A percentile compares a stretch with the other conserved stretches of the same genome.
phyloP scores from a whole-genome alignment of 441 rosid genomes.

The Arabidopsis hybrid region DNA sequence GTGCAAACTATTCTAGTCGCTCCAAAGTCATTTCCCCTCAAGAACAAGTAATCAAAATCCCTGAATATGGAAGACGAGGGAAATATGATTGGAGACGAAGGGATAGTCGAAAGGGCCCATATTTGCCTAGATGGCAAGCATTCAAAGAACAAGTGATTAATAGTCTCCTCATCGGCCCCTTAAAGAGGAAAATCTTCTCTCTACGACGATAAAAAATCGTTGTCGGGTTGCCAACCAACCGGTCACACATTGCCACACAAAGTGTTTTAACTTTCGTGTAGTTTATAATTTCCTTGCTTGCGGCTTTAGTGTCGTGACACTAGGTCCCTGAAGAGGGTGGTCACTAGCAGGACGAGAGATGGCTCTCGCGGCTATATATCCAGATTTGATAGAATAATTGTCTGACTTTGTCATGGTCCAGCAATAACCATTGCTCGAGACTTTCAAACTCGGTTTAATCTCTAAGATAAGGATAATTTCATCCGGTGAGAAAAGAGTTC shows the following conservation, averaged over 20 bases:
- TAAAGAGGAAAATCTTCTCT: rapidly evolving
- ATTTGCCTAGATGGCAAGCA: no score
- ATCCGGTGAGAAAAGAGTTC: not conserved
- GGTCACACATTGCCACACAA: not conserved
- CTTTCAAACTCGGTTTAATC: not conserved
- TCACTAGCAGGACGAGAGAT: not conserved
- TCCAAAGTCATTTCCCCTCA: no score
- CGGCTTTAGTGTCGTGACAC: not conserved
- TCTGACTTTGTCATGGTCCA: no score
- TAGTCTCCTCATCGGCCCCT: no score
- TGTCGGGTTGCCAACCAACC: not conserved
- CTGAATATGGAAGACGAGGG: no score
- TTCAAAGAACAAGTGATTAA: no score
- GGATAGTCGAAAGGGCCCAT: no score
- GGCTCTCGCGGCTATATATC: not conserved
- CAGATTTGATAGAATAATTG: no score
- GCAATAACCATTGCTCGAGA: no score
- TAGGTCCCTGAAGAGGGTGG: not conserved
- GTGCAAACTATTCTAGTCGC: no score
- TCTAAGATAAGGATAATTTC: not conserved
- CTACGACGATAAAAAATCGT: not conserved
- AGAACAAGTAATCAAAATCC: no score
- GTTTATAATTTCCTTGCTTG: not conserved
- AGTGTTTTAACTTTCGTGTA: not conserved
- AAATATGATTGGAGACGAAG: no score